Base-by-base conservation (phyloP, 768 basidiomycete genomes). In the Mycena capillaripes region DNA sequence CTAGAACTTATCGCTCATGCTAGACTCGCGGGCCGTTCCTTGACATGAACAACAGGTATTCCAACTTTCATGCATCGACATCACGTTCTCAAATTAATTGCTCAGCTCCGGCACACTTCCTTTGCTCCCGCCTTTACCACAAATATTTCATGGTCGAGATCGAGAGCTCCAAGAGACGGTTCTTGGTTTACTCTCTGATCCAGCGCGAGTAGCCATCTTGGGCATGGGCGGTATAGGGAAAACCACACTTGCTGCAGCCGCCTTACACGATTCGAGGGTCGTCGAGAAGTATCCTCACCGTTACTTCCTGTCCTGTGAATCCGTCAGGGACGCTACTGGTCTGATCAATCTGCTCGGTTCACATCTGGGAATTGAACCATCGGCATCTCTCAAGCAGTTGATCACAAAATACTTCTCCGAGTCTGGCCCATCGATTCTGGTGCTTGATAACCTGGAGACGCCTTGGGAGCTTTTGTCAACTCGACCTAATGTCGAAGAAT, bases 171-270 rank as follows among this genome's bases (percentile, higher is more conserved):
- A 62, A n/a, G 21, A 17, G 25, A 7, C 25, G 27, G 60, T 62
- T 32, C 12, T 17, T 8, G 36, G n/a, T 48, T 44, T 62, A 23
- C 60, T 62, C 7, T 48, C 42, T 16, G 60, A 62, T 10, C n/a
- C 44, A 6, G 29, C 60, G 34, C 42, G 46, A 30, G 60, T 62
- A 7, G 42, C 60, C 21, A 62, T 62, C 30, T 21, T 62, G 8
- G 60, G 60, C 42, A 44, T 38, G 32, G 60, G 60, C 42, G 60
- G 46, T 12, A 62, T 62, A 19, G 60, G 60, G 3, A 62, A 62
- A 23, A 62, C 60, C 3, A 38, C 60, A 3, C 46, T 62, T 23
- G 60, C 60, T 14, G 48, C 46, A 1, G 46, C 60, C 29, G 60
- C 60, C 12, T 34, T 62, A 21, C 36, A 62, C 46, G 21, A 62